These are phyloP conservation scores for Aspergillus pseudoglaucus DNA, from an alignment of 2,329 filamentous ascomycete species.

Conservation along the genomic window DNA sequence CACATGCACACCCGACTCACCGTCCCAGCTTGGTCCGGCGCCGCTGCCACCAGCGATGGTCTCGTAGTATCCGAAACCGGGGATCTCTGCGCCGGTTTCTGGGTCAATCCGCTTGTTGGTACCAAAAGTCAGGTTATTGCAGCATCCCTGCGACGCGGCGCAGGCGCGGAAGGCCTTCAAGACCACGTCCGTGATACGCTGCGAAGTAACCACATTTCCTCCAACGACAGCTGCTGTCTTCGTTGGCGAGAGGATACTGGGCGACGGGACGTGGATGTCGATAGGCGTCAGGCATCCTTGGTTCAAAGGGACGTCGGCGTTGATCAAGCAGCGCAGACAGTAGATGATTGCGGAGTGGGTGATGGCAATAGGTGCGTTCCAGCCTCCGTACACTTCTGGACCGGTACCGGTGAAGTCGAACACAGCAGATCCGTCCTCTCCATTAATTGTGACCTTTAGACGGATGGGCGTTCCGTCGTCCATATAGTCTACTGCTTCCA, in stretches of 20 bases:
- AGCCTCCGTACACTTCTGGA: constrained; percentile 71
- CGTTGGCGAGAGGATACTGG: constrained; percentile 66
- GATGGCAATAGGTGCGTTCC: constrained; percentile 75
- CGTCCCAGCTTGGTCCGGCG: constrained; percentile 69
- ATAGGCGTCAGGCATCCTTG: constrained; percentile 78
- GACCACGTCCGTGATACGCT: constrained; percentile 77
- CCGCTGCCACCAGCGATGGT: constrained; percentile 77
- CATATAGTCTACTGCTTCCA: constrained; percentile 75
- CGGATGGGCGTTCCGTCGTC: constrained; percentile 76
- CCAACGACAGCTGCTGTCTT: constrained; percentile 75
- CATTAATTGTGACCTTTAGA: constrained; percentile 68
- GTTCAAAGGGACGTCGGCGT: constrained; percentile 76
- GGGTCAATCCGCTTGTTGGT: constrained; percentile 60
- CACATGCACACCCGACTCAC: constrained; percentile 69
- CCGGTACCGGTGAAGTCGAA: constrained; percentile 77
- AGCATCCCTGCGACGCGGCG: constrained; percentile 72
- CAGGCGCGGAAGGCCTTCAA: constrained; percentile 73
- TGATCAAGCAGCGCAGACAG: constrained; percentile 72
- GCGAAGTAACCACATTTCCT: constrained; percentile 72
- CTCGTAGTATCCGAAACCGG: constrained; percentile 82
- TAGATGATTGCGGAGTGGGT: constrained; percentile 83
- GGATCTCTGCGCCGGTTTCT: constrained; percentile 50
- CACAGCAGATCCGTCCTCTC: constrained; percentile 64
- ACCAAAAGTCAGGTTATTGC: constrained; percentile 80
- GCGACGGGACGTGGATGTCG: constrained; percentile 61